These are phyloP conservation scores for Saccharata proteae DNA, from an alignment of 2,329 filamentous ascomycete genomes.

Conservation along the genomic window DNA sequence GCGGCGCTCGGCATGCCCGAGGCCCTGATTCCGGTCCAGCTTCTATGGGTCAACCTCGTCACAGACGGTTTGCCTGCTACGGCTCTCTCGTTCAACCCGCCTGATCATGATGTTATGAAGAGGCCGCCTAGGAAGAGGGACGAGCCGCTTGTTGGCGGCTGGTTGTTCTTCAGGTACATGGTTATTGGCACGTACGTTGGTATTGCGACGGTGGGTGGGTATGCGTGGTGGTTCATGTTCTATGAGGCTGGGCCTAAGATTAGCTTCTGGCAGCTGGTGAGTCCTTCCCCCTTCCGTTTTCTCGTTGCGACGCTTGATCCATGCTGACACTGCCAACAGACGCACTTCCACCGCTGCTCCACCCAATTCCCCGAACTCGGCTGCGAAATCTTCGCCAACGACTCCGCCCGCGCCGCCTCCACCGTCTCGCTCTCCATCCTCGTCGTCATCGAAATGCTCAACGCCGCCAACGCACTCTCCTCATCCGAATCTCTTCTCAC, in stretches of 20 bases:
- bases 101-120: slow-evolving; percentile 98
- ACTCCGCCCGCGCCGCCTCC: slow-evolving; percentile 77
- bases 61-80: slow-evolving; percentile 95
- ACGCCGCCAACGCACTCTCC: slow-evolving; percentile 95
- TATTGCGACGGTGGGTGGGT: slow-evolving; percentile 86
- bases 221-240: slow-evolving; percentile 99
- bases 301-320: not conserved
- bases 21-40: slow-evolving; percentile 89
- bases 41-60: slow-evolving; percentile 97
- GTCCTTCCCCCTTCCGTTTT: slow-evolving; percentile 16
- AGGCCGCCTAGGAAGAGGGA: slow-evolving; percentile 83
- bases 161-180: slow-evolving; percentile 96
- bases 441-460: slow-evolving; percentile 98
- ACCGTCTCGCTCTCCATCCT: slow-evolving; percentile 85
- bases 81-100: slow-evolving; percentile 91
- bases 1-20: slow-evolving; percentile 96
- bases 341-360: slow-evolving; percentile 89
- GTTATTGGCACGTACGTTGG: slow-evolving; percentile 94
- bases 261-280: slow-evolving; percentile 68
- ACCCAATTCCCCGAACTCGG: slow-evolving; percentile 77
- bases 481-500: slow-evolving; percentile 90
- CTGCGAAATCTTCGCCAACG: slow-evolving; percentile 80
- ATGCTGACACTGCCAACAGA: slow-evolving; percentile 22
- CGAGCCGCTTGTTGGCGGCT: slow-evolving; percentile 82
- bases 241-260: slow-evolving; percentile 84